phyloP scores from a whole-genome alignment of 1,284 basidiomycete species.

The Tremellales sp. region DNA sequence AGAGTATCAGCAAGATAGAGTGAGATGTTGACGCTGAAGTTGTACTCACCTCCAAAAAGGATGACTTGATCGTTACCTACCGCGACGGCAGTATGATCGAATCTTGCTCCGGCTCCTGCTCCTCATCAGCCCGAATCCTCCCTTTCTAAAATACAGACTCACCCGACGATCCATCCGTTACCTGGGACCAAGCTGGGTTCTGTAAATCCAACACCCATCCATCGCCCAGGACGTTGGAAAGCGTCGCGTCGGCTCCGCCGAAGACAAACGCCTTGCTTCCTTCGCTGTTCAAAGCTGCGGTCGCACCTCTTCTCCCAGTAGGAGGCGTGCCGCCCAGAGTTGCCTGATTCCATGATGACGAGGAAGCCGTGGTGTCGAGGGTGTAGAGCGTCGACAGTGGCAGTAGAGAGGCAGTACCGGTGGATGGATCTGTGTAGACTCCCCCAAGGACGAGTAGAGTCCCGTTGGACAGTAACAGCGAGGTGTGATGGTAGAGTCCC shows the following conservation, averaged over 20 bases:
- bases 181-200: conserved; percentile 46
- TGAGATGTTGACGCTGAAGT: neutral
- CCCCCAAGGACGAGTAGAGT: conserved; percentile 73
- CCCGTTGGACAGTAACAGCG: conserved; percentile 63
- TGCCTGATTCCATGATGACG: conserved; percentile 56
- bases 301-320: conserved; percentile 63
- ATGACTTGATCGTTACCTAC: conserved; percentile 59
- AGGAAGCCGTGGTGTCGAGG: conserved; percentile 58
- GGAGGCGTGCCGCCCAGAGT: conserved; percentile 53
- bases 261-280: conserved; percentile 64
- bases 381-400: conserved; percentile 61
- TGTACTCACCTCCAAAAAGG: conserved; percentile 69
- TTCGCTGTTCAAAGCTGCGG: conserved; percentile 54
- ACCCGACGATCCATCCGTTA: conserved; percentile 10
- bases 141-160: conserved; percentile 3
- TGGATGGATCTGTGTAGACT: conserved; percentile 53
- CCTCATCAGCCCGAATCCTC: conserved; percentile 2
- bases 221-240: conserved; percentile 60
- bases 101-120: conserved; percentile 56
- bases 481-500: conserved; percentile 66
- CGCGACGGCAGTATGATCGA: conserved; percentile 67
- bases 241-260: conserved; percentile 64
- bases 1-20: neutral
- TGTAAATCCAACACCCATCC: conserved; percentile 71
- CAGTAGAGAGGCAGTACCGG: conserved; percentile 47